A percentile compares a stretch with the other conserved stretches of the same genome.
Conservation (phyloP, 1,139 yeast genomes). For the Pichia sp. region DNA sequence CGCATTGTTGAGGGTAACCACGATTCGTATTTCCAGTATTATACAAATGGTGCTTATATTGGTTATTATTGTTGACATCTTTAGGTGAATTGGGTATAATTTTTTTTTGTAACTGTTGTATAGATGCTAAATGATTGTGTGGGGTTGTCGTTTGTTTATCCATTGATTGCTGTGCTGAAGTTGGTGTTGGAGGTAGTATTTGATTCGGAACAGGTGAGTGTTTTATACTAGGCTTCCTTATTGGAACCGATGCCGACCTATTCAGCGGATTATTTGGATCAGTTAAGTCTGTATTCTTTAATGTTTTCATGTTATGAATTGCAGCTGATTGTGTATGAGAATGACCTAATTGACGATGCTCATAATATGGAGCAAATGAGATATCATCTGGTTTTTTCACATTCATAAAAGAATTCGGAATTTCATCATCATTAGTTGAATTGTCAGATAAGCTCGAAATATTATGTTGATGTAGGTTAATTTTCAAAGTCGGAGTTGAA, state of each 20-base stretch:
- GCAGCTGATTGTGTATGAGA: slow-evolving; percentile 10
- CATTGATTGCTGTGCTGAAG: not conserved
- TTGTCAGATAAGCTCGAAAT: not conserved
- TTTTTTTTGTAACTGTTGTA: not conserved
- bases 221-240: slow-evolving; percentile 6
- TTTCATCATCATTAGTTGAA: slow-evolving; percentile 1
- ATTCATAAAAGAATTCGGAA: slow-evolving; percentile 3
- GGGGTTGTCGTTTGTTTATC: not conserved
- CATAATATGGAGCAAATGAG: slow-evolving; percentile 1
- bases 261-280: not conserved
- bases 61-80: not conserved
- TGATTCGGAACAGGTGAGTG: slow-evolving; percentile 9
- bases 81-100: not conserved
- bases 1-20: too few relatives aligned
- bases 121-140: too few relatives aligned
- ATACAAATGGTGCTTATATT: too few relatives aligned
- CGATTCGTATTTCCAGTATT: too few relatives aligned
- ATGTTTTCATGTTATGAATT: not conserved
- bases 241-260: slow-evolving; percentile 16
- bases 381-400: slow-evolving; percentile 1
- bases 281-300: not conserved
- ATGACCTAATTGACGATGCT: slow-evolving; percentile 2
- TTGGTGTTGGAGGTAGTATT: slow-evolving; percentile 8
- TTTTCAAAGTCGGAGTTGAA: slow-evolving; percentile 9
- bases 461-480: slow-evolving; percentile 5